Evolutionary conservation across 2,329 filamentous ascomycete genomes (phyloP).

Genomic region (Diplodia corticola): DNA sequence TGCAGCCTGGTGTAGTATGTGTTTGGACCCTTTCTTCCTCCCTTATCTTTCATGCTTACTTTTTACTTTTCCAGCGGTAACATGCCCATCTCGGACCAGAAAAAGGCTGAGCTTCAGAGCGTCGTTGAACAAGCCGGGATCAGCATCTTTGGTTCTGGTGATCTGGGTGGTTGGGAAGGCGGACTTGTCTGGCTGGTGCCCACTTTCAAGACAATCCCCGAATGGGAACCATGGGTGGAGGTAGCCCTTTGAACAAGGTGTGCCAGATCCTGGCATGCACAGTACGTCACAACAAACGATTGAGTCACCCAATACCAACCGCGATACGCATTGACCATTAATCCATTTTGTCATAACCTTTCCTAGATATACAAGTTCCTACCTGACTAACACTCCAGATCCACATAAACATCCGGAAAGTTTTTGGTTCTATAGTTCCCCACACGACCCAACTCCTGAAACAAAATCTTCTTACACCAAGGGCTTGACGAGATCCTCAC

Average conservation of each 20-base stretch:
- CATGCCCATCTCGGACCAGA: slow-evolving; percentile 27
- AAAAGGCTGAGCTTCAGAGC: slow-evolving; percentile 29
- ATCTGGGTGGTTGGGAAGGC: slow-evolving; percentile 36
- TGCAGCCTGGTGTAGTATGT: slow-evolving; percentile 46
- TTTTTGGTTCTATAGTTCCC: slow-evolving; percentile 2
- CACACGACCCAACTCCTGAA: background rate
- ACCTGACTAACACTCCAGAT: background rate
- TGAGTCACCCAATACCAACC: background rate
- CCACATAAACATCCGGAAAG: background rate
- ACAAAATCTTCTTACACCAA: background rate
- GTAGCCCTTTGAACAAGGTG: background rate
- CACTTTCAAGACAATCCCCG: slow-evolving; percentile 39
- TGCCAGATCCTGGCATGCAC: too few species aligned
- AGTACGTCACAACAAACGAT: background rate
- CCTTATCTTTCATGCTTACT: background rate
- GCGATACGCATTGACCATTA: slow-evolving; percentile 2
- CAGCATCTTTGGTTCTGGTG: slow-evolving; percentile 28
- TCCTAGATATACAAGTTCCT: slow-evolving; percentile 9
- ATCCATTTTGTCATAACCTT: slow-evolving; percentile 19
- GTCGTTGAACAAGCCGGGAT: slow-evolving; percentile 31
- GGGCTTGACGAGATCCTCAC: slow-evolving; percentile 23
- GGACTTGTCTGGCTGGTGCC: slow-evolving; percentile 43
- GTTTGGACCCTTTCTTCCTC: background rate
- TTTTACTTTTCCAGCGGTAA: background rate
- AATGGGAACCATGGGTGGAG: slow-evolving; percentile 34